Evolutionary conservation across 2,329 filamentous ascomycete species (phyloP).

Genomic region (Colletotrichum lindemuthianum): DNA sequence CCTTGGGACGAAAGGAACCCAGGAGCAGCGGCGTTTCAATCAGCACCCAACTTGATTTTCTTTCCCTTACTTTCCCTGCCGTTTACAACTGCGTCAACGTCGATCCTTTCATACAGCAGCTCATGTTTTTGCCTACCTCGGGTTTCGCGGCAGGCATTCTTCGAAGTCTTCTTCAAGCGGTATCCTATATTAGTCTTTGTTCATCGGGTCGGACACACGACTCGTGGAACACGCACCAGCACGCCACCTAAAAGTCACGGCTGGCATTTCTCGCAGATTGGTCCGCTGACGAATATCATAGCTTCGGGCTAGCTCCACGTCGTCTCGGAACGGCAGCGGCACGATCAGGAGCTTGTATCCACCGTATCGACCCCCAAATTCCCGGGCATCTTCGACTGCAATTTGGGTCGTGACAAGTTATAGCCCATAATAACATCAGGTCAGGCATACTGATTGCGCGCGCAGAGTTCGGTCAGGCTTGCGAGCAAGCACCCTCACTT

Average conservation of each 20-base stretch:
- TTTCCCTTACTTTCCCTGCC: background rate
- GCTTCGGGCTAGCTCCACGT: constrained; percentile 3
- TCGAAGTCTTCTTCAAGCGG: background rate
- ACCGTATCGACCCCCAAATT: background rate
- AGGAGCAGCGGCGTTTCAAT: background rate
- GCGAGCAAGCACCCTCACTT: background rate
- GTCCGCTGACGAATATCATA: constrained; percentile 5
- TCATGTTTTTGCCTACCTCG: constrained; percentile 20
- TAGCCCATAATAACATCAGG: background rate
- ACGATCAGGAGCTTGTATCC: background rate
- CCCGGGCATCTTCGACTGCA: background rate
- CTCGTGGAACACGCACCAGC: background rate
- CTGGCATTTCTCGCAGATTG: background rate
- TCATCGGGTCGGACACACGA: constrained; percentile 2
- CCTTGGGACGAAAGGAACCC: background rate
- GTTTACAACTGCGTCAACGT: constrained; percentile 10
- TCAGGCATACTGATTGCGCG: background rate
- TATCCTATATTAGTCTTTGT: background rate
- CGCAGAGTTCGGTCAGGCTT: background rate
- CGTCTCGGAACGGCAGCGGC: constrained; percentile 15
- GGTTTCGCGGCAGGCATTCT: constrained; percentile 16
- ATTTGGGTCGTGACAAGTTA: background rate
- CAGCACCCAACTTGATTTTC: constrained; percentile 2
- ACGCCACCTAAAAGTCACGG: constrained; percentile 8
- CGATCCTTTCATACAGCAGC: constrained; percentile 26